phyloP scores from a whole-genome alignment of 23 red algal species.

The Gracilaria vermiculophylla region DNA sequence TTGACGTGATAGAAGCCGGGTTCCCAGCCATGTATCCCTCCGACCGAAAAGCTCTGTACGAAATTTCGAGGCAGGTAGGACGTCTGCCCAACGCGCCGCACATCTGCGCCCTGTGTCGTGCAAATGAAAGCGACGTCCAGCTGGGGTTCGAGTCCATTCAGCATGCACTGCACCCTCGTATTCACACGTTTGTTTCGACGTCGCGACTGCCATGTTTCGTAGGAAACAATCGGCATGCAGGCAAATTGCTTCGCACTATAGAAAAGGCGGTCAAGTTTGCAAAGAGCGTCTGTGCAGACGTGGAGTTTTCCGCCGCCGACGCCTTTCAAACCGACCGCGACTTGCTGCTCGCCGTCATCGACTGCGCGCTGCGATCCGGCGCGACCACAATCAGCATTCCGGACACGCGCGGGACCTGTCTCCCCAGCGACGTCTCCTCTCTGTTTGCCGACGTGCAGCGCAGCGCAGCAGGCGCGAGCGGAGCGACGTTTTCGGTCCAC shows the following conservation, averaged over 20 bases:
- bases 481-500: neutral
- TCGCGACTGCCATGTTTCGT: too few species aligned
- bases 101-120: slow-evolving; percentile 1
- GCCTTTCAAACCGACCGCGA: neutral
- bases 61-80: neutral
- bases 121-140: neutral
- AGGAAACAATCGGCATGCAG: neutral
- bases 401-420: neutral
- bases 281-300: neutral
- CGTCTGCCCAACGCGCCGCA: neutral
- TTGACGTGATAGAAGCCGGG: slow-evolving; percentile 37
- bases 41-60: neutral
- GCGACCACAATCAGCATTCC: slow-evolving; percentile 31
- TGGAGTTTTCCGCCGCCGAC: slow-evolving; percentile 15
- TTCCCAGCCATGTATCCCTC: neutral
- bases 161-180: neutral
- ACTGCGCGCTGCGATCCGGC: neutral
- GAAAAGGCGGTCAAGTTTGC: neutral
- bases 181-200: neutral
- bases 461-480: neutral
- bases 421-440: neutral
- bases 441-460: neutral
- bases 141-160: neutral
- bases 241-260: neutral
- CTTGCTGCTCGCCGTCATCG: neutral